Evolutionary conservation across 371 early-diverging fungal species (phyloP), one percentile per base, ranked within the genome.

Genomic region (Amoeboaphelidium protococcarum): DNA sequence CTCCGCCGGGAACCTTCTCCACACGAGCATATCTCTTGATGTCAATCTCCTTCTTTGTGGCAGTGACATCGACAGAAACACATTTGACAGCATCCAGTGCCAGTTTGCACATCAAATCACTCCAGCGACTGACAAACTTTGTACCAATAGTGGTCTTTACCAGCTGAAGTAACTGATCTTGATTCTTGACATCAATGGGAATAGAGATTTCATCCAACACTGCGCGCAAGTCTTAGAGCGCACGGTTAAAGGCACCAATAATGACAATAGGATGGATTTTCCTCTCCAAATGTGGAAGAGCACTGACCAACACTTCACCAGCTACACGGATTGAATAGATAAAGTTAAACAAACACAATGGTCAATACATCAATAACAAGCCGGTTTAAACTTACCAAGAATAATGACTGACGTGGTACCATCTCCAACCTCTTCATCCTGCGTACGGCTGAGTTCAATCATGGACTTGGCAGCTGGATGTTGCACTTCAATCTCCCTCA

Each of bases 341-440:
- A n/a, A n/a, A n/a, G n/a, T n/a, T n/a, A n/a, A n/a, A n/a, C n/a
- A n/a, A n/a, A n/a, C n/a, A n/a, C n/a, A n/a, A n/a, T n/a, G n/a
- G n/a, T n/a, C n/a, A n/a, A n/a, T n/a, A n/a, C n/a, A n/a, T n/a
- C n/a, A n/a, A n/a, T n/a, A 42, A 42, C 44, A 57, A 60, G 4
- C 60, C 47, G 26, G 65, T 55, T 1, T 13, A 37, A 25, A 45
- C 56, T 57, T 70, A 84, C 84, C 88, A 27, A 98, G 72, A 58
- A 99, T 85, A 51, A 99, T 91, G 52, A 99, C 99, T 50, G 80
- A 76, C 24, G 99, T 99, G 21, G 99, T 99, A 48, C 99, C 99
- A 67, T 99, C 99, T 50, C 99, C 99, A 27, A 98, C 98, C 65
- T 98, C 99, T 64, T 99, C 98, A 71, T 98, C 98, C 72, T 99